Conservation (phyloP, 495 filamentous ascomycete genomes). For the Neurospora tetrasperma region DNA sequence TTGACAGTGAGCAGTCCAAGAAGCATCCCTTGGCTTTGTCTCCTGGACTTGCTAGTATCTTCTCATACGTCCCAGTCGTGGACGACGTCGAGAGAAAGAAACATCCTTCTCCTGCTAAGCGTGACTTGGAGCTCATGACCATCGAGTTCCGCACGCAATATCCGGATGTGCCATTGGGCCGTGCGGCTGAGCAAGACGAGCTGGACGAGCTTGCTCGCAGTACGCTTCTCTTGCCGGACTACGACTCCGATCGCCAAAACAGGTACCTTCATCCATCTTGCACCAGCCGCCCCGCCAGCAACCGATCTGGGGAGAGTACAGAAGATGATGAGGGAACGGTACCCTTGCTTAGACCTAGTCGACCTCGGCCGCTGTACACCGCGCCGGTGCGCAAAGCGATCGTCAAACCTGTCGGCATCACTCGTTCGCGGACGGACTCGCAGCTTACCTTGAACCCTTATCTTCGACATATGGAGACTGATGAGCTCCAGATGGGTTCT, state of each 20-base stretch:
- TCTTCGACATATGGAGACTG: not conserved
- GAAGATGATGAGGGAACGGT: not conserved
- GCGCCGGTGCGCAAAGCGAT: not conserved
- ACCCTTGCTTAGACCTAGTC: not conserved
- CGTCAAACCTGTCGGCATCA: not conserved
- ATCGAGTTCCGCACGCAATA: not conserved
- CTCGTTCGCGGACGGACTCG: conserved; percentile 1
- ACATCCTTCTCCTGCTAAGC: conserved; percentile 6
- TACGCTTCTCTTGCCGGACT: not conserved
- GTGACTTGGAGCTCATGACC: conserved; percentile 3
- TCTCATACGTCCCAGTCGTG: conserved; percentile 1
- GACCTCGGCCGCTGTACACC: not conserved
- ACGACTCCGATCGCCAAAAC: not conserved
- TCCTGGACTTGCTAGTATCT: not conserved
- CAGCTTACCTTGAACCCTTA: not conserved
- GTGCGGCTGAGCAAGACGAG: not conserved
- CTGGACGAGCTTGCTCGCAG: conserved; percentile 7
- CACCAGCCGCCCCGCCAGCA: not conserved
- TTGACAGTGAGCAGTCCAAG: not conserved
- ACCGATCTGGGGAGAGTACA: not conserved
- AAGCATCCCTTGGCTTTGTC: not conserved
- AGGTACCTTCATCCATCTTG: not conserved
- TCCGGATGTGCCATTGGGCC: not conserved
- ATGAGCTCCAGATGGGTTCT: conserved; percentile 5
- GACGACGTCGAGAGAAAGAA: conserved; percentile 4